Conservation (phyloP, 2,329 filamentous ascomycete species). For the Drechslerella coelobrocha region DNA sequence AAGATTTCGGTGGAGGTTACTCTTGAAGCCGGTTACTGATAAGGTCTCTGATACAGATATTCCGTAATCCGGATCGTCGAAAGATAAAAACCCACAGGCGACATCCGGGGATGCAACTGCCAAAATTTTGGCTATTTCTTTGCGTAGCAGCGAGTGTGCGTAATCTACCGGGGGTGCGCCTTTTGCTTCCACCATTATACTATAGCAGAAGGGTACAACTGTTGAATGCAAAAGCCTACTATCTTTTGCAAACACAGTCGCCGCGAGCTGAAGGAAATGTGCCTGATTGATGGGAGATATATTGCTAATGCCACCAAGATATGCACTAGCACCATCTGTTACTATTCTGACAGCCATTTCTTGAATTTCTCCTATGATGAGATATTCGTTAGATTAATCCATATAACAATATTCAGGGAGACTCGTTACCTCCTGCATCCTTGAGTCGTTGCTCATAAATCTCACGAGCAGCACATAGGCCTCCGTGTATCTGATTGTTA, state of each 20-base stretch:
- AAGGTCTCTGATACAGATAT: constrained; percentile 35
- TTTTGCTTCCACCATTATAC: constrained; percentile 7
- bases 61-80: constrained; percentile 39
- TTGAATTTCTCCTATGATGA: constrained; percentile 25
- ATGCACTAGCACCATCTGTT: not conserved
- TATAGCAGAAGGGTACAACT: constrained; percentile 27
- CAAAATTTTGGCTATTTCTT: constrained; percentile 38
- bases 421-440: constrained; percentile 10
- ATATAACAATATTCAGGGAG: too few relatives aligned
- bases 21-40: not conserved
- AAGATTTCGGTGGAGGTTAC: constrained; percentile 5
- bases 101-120: constrained; percentile 17
- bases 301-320: not conserved
- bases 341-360: not conserved
- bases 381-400: not conserved
- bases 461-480: constrained; percentile 62
- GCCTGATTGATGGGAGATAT: constrained; percentile 39
- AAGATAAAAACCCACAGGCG: constrained; percentile 33
- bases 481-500: constrained; percentile 67
- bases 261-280: constrained; percentile 25
- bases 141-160: constrained; percentile 35
- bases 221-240: not conserved
- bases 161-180: constrained; percentile 17
- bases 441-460: constrained; percentile 35
- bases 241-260: constrained; percentile 6